Evolutionary conservation across 768 basidiomycete species (phyloP), one percentile per base, ranked within the genome.

Genomic region (Ramaria rubella): DNA sequence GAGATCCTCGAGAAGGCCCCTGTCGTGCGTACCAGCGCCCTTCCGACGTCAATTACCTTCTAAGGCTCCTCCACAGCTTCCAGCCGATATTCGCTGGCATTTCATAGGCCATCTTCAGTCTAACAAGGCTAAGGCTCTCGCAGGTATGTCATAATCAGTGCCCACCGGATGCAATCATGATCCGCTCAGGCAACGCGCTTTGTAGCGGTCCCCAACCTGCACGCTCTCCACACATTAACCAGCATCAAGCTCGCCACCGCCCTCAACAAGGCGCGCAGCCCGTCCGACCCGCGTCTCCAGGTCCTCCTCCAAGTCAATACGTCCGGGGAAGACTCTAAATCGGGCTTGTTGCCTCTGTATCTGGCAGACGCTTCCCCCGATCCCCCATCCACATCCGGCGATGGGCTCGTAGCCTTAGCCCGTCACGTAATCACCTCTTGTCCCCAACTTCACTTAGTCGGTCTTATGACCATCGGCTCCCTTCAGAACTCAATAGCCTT

Each of bases 391-490:
- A 61, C 70, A 14, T 67, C 65, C 4, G 65, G 69, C 8, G 73
- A 77, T 3, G 88, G 88, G 24, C 73, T 91, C 30, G 69, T 77
- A 42, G 73, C 77, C 43, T 79, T 56, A 8, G 93, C 89, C 3
- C 72, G 68, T 52, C 81, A 89, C 63, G 75, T 99, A 67, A 61
- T 96, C 45, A 65, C 69, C 1, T 70, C 76, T 29, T 99, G 96
- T 69, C 87, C 90, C 1, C 75, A 73, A 17, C 77, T 99, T 29
- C 79, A 75, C 21, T 73, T 98, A 4, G 81, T 84, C 50, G 96
- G 96, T 4, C 72, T 99, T 48, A 99, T 99, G 96, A 97, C 96
- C 1, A 98, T 99, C 62, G 96, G 96, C 1, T 82, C 92, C 17
- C 76, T 90, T 52, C 77, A 83, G 34, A 77, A 83, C 59, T 93